These are phyloP conservation scores for Spizellomyces punctatus DNA, from an alignment of 192 early-diverging fungal genomes.

Conservation along the genomic window DNA sequence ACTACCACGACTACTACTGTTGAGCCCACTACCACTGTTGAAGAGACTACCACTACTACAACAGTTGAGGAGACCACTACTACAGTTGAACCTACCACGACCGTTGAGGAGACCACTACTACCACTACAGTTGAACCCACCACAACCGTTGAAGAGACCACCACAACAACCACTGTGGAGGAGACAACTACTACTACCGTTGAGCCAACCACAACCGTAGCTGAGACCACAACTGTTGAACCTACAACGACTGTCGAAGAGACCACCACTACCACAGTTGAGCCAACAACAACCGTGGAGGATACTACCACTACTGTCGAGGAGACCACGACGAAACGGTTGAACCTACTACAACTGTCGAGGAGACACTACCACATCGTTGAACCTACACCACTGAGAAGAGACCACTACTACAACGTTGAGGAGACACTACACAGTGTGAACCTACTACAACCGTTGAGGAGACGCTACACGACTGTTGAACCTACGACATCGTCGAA, in stretches of 20 bases:
- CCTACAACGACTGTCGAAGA: not conserved
- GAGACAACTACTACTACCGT: constrained; percentile 3
- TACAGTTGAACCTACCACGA: not conserved
- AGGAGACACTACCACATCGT: no score
- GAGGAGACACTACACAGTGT: no score
- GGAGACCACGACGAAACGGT: constrained; percentile 1
- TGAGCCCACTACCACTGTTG: constrained; percentile 1
- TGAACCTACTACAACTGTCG: not conserved
- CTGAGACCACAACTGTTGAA: no score
- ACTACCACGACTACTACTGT: not conserved
- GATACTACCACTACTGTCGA: not conserved
- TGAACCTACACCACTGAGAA: no score
- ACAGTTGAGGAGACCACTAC: not conserved
- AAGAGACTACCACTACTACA: constrained; percentile 16
- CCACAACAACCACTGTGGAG: constrained; percentile 1
- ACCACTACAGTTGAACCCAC: constrained; percentile 7
- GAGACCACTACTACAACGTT: no score
- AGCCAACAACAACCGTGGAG: constrained; percentile 1
- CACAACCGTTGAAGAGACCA: constrained; percentile 12
- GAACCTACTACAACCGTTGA: constrained; percentile 6
- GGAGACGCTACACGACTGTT: not conserved
- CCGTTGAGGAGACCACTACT: not conserved
- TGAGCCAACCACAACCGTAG: constrained; percentile 15
- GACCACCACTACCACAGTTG: constrained; percentile 13
- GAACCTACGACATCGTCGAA: constrained; percentile 1